Percentiles rank a stretch among this genome's conserved stretches.
Conservation (phyloP, 306 rosid species). For the Herpetospermum pedunculosum region DNA sequence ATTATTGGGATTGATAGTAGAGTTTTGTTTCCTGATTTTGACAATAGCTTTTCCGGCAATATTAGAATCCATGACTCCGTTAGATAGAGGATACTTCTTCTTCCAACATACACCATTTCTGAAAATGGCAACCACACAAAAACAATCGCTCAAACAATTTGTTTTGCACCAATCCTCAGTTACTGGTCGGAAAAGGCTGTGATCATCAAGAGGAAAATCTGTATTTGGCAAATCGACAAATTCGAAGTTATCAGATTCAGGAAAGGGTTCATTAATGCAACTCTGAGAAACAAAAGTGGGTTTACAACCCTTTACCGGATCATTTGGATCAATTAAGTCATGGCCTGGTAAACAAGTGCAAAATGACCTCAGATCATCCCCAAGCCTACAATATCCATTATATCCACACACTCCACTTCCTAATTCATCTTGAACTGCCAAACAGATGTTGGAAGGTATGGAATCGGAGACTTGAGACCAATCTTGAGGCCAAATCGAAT, state of each 20-base stretch:
- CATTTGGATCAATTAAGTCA: constrained; percentile 19
- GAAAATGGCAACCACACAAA: constrained; percentile 10
- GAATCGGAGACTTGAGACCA: constrained; percentile 6
- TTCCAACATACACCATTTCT: constrained; percentile 4
- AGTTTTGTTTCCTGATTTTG: constrained; percentile 15
- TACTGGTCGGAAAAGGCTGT: background rate
- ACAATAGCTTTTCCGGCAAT: constrained; percentile 2
- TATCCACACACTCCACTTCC: constrained; percentile 18
- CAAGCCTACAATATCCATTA: constrained; percentile 21
- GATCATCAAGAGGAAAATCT: constrained; percentile 5
- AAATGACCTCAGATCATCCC: background rate
- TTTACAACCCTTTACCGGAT: constrained; percentile 27
- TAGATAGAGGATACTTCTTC: constrained; percentile 12
- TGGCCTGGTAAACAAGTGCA: constrained; percentile 21
- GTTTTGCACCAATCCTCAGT: constrained; percentile 16
- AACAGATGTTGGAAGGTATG: constrained; percentile 11
- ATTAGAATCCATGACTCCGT: constrained; percentile 2
- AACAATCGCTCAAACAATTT: constrained; percentile 27
- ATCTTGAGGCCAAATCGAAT: background rate
- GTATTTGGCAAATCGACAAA: background rate
- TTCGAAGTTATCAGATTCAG: background rate
- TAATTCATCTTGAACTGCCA: too few relatives aligned
- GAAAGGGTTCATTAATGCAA: constrained; percentile 10
- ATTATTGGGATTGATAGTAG: background rate
- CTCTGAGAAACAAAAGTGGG: constrained; percentile 17